phyloP scores from a whole-genome alignment of 2,329 filamentous ascomycete species.

The Aspergillus felis region DNA sequence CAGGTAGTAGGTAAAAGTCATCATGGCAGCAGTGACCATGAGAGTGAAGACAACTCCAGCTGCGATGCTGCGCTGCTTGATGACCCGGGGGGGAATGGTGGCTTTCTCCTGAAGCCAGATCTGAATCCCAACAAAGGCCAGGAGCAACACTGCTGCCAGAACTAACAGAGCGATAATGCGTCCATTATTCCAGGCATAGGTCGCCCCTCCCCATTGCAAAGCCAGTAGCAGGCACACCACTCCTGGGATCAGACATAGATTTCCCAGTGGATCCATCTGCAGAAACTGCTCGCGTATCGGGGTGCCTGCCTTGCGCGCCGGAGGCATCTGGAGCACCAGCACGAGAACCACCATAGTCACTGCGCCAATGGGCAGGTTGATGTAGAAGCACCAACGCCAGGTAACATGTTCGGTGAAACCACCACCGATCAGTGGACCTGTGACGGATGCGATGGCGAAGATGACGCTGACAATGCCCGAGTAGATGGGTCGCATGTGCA shows the following conservation, averaged over 20 bases:
- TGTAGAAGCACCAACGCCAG: constrained; percentile 50
- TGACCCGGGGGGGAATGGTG: no score
- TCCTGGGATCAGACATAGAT: constrained; percentile 47
- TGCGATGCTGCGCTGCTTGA: no score
- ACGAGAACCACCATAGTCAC: constrained; percentile 8
- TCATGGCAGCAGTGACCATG: no score
- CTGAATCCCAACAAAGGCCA: no score
- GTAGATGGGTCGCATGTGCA: constrained; percentile 28
- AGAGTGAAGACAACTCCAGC: no score
- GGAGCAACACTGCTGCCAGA: no score
- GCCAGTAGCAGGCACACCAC: constrained; percentile 20
- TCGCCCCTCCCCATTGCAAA: constrained; percentile 13
- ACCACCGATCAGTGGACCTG: constrained; percentile 32
- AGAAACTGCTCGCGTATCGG: neutral
- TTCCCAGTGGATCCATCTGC: constrained; percentile 6
- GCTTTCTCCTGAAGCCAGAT: no score
- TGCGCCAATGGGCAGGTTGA: constrained; percentile 46
- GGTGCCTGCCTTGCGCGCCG: neutral
- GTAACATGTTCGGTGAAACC: constrained; percentile 31
- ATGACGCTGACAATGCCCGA: constrained; percentile 29
- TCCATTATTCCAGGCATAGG: no score
- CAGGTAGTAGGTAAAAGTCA: no score
- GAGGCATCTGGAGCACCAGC: neutral
- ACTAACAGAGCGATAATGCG: no score
- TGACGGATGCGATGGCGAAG: constrained; percentile 30